Evolutionary conservation across 2,329 filamentous ascomycete species (phyloP).

Genomic region (Exophiala oligosperma): DNA sequence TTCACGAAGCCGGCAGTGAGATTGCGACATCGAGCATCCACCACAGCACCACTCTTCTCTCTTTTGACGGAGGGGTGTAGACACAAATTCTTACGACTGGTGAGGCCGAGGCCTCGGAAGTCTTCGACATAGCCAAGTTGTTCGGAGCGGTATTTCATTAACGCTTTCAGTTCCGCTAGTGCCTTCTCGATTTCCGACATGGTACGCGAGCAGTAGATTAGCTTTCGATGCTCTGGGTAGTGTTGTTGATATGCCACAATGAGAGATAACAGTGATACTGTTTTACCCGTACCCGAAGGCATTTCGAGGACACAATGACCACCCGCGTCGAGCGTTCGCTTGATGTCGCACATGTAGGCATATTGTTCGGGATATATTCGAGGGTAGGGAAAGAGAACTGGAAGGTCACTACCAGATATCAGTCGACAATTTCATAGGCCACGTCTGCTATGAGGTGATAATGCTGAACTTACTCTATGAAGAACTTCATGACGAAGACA

Average conservation of each 20-base stretch:
- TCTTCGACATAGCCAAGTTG: conserved; percentile 91
- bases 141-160: conserved; percentile 93
- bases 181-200: conserved; percentile 99
- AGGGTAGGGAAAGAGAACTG: conserved; percentile 72
- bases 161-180: conserved; percentile 79
- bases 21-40: conserved; percentile 94
- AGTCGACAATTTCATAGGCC: conserved; percentile 18
- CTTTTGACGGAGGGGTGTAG: conserved; percentile 93
- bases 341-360: conserved; percentile 83
- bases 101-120: conserved; percentile 86
- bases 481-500: conserved; percentile 68
- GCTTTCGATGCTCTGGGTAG: conserved; percentile 88
- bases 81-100: conserved; percentile 95
- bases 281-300: conserved; percentile 98
- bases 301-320: conserved; percentile 98
- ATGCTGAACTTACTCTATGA: conserved; percentile 61
- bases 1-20: conserved; percentile 96
- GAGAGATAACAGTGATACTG: conserved; percentile 87
- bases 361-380: conserved; percentile 74
- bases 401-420: conserved; percentile 56
- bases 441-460: neutral
- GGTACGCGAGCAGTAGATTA: conserved; percentile 98
- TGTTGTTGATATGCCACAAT: conserved; percentile 97
- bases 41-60: conserved; percentile 91
- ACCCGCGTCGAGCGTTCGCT: conserved; percentile 84